These are phyloP conservation scores for Sphagnum tenellum DNA, from an alignment of 225 moss, liverwort and hornwort species.

Conservation along the genomic window DNA sequence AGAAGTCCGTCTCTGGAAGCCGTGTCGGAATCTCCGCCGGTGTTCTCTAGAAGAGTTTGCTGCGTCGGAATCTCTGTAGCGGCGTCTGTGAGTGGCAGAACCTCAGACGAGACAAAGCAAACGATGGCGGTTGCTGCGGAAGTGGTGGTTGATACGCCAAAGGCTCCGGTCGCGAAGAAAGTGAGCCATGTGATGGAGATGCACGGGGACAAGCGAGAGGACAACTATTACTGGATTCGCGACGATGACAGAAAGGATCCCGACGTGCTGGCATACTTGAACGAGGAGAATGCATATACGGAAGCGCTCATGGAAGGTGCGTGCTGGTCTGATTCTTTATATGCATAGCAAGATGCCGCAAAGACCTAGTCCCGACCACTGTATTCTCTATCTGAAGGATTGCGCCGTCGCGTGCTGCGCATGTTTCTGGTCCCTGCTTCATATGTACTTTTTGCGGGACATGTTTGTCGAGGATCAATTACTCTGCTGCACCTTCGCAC, in stretches of 20 bases:
- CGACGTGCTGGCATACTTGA: slow-evolving; percentile 66
- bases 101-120: no score
- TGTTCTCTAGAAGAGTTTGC: background rate
- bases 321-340: no score
- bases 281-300: slow-evolving; percentile 78
- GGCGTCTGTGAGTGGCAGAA: background rate
- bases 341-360: no score
- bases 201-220: slow-evolving; percentile 59
- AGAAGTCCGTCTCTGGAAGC: no score
- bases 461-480: no score
- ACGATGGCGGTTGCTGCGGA: background rate
- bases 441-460: no score
- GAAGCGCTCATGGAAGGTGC: slow-evolving; percentile 70
- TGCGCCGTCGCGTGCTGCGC: no score
- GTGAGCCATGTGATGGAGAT: slow-evolving; percentile 50
- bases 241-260: slow-evolving; percentile 71
- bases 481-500: no score
- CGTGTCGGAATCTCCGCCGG: background rate
- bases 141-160: background rate
- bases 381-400: no score
- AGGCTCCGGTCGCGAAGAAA: slow-evolving; percentile 59
- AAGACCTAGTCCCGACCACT: no score
- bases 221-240: slow-evolving; percentile 82
- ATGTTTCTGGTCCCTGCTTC: no score
- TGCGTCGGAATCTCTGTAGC: background rate